Percentiles rank a stretch among this genome's conserved stretches.
Conservation (phyloP, 163 green algal genomes). For the Prototheca stagnorum region DNA sequence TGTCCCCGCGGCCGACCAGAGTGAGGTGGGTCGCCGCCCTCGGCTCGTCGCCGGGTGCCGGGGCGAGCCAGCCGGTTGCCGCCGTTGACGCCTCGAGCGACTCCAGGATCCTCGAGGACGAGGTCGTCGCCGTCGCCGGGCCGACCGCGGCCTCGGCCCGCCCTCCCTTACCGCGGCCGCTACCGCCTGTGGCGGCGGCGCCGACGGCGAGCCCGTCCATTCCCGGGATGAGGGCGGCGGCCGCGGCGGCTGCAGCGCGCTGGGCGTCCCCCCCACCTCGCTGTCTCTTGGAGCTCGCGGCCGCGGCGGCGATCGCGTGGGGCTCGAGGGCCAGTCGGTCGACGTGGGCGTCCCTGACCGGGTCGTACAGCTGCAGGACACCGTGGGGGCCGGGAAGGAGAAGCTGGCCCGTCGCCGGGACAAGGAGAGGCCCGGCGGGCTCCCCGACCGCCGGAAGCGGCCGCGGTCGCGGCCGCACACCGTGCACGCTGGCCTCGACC, state of each 20-base stretch:
- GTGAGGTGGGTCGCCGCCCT: conserved; percentile 17
- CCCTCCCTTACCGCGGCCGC: not conserved
- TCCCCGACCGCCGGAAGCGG: not conserved
- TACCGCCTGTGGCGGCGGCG: not conserved
- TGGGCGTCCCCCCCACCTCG: not conserved
- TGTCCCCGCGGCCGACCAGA: conserved; percentile 20
- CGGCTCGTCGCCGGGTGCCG: no score
- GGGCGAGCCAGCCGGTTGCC: no score
- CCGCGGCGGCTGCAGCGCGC: not conserved
- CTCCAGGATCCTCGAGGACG: no score
- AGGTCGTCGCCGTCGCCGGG: not conserved
- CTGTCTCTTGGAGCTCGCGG: not conserved
- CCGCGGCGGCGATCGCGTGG: not conserved
- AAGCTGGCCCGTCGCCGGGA: conserved; percentile 14
- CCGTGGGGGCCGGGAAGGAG: conserved; percentile 14
- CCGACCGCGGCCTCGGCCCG: not conserved
- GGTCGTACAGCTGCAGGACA: conserved; percentile 35
- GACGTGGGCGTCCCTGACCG: conserved; percentile 15
- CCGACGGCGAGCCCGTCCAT: not conserved
- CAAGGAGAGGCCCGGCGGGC: no score
- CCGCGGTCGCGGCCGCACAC: conserved; percentile 12
- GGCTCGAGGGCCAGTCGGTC: conserved; percentile 15
- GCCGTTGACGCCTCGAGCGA: no score
- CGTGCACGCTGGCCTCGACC: conserved; percentile 22
- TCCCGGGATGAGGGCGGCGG: conserved; percentile 6